These are phyloP conservation scores for Gaillardinia entomophila DNA, from an alignment of 805 yeast species.

Conservation along the genomic window DNA sequence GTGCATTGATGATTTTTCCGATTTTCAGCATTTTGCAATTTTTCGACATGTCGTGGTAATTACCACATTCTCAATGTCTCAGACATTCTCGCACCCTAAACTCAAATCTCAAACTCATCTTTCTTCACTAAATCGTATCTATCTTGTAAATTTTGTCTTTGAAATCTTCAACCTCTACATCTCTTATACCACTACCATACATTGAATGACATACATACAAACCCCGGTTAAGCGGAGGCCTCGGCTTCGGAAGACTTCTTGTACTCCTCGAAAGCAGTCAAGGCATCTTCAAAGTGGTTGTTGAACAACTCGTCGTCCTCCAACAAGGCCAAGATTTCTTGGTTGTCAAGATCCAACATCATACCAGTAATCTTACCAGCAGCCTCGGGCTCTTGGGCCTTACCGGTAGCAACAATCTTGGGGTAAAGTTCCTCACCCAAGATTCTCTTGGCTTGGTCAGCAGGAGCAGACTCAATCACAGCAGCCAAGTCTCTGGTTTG, in stretches of 20 bases:
- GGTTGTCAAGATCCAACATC: conserved; percentile 92
- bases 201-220: conserved; percentile 13
- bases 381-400: conserved; percentile 86
- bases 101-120: no score
- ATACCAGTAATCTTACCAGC: conserved; percentile 99
- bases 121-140: no score
- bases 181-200: conserved; percentile 20
- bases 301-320: conserved; percentile 87
- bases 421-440: conserved; percentile 97
- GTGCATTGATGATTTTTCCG: no score
- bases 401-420: conserved; percentile 79
- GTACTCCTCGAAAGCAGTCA: conserved; percentile 89
- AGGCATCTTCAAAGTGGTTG: conserved; percentile 90
- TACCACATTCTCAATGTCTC: no score
- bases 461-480: conserved; percentile 59
- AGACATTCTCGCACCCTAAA: no score
- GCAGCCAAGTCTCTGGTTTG: conserved; percentile 53
- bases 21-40: no score
- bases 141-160: no score
- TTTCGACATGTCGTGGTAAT: no score
- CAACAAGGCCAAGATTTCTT: conserved; percentile 81
- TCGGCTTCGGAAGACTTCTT: conserved; percentile 48
- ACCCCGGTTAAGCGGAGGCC: conserved; percentile 9
- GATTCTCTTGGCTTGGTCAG: conserved; percentile 93
- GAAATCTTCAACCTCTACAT: no score